Percentiles rank a stretch among this genome's conserved stretches.
Evolutionary conservation across 352 stramenopile species (phyloP).

Genomic region (Pythium rishiriense): DNA sequence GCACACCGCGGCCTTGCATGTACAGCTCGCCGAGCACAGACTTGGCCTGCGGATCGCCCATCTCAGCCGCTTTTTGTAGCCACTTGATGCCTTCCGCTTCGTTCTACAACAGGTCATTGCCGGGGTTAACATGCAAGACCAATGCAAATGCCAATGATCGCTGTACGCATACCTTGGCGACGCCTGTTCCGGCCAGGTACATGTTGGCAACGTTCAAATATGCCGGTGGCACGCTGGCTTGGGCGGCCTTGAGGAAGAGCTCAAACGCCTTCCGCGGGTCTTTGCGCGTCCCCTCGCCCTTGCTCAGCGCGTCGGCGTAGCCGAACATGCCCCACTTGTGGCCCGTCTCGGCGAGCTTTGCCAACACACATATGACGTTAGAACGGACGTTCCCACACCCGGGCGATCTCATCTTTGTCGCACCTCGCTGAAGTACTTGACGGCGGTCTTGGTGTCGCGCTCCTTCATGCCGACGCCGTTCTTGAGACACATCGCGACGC

Average conservation of each 20-base stretch:
- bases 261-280: slow-evolving; percentile 81
- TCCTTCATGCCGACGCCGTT: slow-evolving; percentile 71
- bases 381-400: neutral
- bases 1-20: slow-evolving; percentile 58
- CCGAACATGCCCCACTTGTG: slow-evolving; percentile 82
- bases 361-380: neutral
- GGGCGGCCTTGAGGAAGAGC: slow-evolving; percentile 67
- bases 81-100: slow-evolving; percentile 65
- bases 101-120: slow-evolving; percentile 50
- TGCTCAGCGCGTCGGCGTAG: slow-evolving; percentile 77
- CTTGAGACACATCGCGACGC: slow-evolving; percentile 81
- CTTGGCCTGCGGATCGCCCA: slow-evolving; percentile 73
- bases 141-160: neutral
- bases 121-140: neutral
- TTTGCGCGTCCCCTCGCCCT: slow-evolving; percentile 71
- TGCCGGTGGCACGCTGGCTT: slow-evolving; percentile 61
- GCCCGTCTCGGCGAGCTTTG: slow-evolving; percentile 49
- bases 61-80: slow-evolving; percentile 74
- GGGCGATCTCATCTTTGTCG: neutral
- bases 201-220: slow-evolving; percentile 87
- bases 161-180: slow-evolving; percentile 49
- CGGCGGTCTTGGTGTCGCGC: slow-evolving; percentile 50
- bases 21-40: slow-evolving; percentile 73
- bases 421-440: slow-evolving; percentile 79
- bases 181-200: slow-evolving; percentile 68